These are phyloP conservation scores for Aaosphaeria arxii DNA, from an alignment of 2,329 filamentous ascomycete genomes.

Conservation along the genomic window DNA sequence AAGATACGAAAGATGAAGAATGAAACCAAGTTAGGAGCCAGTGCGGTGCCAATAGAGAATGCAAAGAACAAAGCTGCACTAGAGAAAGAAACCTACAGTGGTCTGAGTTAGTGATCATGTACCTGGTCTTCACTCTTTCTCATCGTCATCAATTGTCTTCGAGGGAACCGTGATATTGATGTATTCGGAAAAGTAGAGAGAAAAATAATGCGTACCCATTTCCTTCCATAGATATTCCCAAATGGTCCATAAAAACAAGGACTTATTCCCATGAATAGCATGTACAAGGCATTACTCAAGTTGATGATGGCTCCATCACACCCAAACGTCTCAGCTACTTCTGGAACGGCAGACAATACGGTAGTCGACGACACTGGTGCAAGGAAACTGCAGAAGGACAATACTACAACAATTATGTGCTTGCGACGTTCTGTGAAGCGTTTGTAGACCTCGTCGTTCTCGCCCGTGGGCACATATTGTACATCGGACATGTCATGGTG, in stretches of 20 bases:
- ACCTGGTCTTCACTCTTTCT: no score
- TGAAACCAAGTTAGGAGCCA: slow-evolving; percentile 66
- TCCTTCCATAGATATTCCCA: slow-evolving; percentile 49
- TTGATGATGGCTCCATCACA: slow-evolving; percentile 70
- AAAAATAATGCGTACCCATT: slow-evolving; percentile 40
- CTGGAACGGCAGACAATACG: slow-evolving; percentile 69
- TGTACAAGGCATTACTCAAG: slow-evolving; percentile 71
- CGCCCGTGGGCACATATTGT: slow-evolving; percentile 24
- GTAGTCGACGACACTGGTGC: slow-evolving; percentile 73
- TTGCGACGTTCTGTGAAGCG: slow-evolving; percentile 62
- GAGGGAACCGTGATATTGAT: background rate
- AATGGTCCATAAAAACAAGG: slow-evolving; percentile 70
- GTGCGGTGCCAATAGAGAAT: slow-evolving; percentile 69
- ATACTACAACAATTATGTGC: slow-evolving; percentile 61
- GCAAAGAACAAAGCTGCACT: slow-evolving; percentile 63
- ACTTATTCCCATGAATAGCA: slow-evolving; percentile 65
- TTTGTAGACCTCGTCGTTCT: slow-evolving; percentile 59
- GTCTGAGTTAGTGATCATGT: slow-evolving; percentile 9
- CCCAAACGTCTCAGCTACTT: slow-evolving; percentile 63
- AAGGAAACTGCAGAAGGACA: slow-evolving; percentile 74
- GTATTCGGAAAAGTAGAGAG: background rate
- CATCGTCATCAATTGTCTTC: no score
- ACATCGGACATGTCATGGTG: slow-evolving; percentile 32
- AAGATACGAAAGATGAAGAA: slow-evolving; percentile 75
- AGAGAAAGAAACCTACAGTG: slow-evolving; percentile 52